Conservation (phyloP, 768 basidiomycete species). For the Cantharellus anzutake region DNA sequence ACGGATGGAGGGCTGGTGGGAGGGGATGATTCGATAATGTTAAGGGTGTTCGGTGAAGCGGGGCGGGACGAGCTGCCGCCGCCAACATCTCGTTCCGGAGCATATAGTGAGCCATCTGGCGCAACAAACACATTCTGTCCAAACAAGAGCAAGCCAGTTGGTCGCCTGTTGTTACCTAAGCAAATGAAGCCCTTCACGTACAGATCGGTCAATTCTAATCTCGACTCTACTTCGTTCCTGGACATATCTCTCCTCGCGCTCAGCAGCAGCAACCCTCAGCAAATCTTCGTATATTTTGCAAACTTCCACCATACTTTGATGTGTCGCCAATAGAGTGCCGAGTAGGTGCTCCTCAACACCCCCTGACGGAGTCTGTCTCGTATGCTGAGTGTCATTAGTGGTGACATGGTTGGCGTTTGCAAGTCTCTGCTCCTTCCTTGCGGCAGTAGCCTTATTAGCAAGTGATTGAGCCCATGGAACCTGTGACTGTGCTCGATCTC, state of each 20-base stretch:
- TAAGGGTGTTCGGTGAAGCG: slow-evolving; percentile 14
- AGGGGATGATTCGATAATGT: neutral
- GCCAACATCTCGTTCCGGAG: slow-evolving; percentile 3
- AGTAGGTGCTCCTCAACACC: slow-evolving; percentile 51
- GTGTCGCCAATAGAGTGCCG: slow-evolving; percentile 50
- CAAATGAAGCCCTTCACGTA: slow-evolving; percentile 14
- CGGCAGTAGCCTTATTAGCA: slow-evolving; percentile 45
- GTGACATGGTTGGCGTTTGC: slow-evolving; percentile 9
- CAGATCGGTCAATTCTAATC: slow-evolving; percentile 42
- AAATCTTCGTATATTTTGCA: slow-evolving; percentile 64
- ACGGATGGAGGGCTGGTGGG: neutral
- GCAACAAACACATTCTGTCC: slow-evolving; percentile 11
- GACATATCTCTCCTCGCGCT: slow-evolving; percentile 32
- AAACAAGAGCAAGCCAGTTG: neutral
- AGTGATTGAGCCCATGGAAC: slow-evolving; percentile 81
- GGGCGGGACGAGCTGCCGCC: slow-evolving; percentile 16
- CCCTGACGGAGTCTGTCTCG: slow-evolving; percentile 8
- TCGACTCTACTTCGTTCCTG: slow-evolving; percentile 58
- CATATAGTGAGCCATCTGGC: slow-evolving; percentile 11
- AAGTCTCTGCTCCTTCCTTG: slow-evolving; percentile 13
- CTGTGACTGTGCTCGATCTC: slow-evolving; percentile 70
- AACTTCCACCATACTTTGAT: slow-evolving; percentile 48
- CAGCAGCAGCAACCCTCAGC: slow-evolving; percentile 39
- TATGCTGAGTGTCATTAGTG: neutral
- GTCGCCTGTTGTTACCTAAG: neutral